Evolutionary conservation across 2,329 filamentous ascomycete genomes (phyloP), one percentile per base, ranked within the genome.

Genomic region (Trichoderma arundinaceum): DNA sequence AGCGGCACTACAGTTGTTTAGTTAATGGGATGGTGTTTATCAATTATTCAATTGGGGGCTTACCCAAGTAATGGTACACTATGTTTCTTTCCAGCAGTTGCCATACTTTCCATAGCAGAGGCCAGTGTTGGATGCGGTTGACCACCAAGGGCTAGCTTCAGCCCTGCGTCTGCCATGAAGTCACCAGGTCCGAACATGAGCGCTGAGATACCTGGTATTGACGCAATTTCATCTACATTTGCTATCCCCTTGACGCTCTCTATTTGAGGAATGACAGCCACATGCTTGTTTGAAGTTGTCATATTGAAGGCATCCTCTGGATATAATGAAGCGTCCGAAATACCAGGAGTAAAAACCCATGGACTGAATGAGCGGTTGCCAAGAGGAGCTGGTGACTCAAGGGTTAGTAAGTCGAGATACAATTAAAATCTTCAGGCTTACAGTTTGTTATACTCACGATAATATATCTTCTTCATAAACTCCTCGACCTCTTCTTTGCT

Each of bases 101-200:
- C 28, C 35, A 64, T 53, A 12, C 53, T 64, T 17, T 57, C 52
- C 43, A 57, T 44, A 17, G 61, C 51, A 35, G 54, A 39, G 3
- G 35, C 38, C 4, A 65, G 19, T n/a, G 38, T 58, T 2, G 61
- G 54, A 28, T 65, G 63, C 46, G 63, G 54, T 12, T 59, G 9
- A 15, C 54, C 56, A 15, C n/a, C n/a, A n/a, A 57, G 9, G 12
- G 15, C 28, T 7, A 57, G 22, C 15, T 41, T 32, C n/a, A 64
- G 6, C 15, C 61, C 44, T 13, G 52, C 61, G 22, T 64, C 61
- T 19, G 44, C 52, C 19, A 38, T 38, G 19, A 64, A 64, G 17
- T 64, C 61, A 7, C 61, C 61, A 5, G 61, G 61, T 12, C 61
- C 61, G 33, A 64, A 64, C 61, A 64, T 64, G 1, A 64, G 33